These are phyloP conservation scores for Pisolithus microcarpus DNA, from an alignment of 768 basidiomycete genomes.

Conservation along the genomic window DNA sequence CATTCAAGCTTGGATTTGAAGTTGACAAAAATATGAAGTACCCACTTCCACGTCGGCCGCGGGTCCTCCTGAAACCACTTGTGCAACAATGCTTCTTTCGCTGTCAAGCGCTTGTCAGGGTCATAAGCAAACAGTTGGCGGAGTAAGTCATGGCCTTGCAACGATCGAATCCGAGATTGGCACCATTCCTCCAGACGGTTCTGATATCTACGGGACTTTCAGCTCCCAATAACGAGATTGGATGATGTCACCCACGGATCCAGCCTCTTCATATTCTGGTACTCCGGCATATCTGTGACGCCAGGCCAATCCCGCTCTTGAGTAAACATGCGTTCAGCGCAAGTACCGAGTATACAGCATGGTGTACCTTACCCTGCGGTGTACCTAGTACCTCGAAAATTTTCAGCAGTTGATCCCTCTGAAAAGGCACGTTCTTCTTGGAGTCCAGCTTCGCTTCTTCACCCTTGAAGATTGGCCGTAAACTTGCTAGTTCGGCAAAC, in stretches of 20 bases:
- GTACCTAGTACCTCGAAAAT: constrained; percentile 96
- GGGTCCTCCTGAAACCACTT: constrained; percentile 93
- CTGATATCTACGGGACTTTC: constrained; percentile 39
- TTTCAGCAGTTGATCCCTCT: constrained; percentile 88
- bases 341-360: neutral
- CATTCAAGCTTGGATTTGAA: neutral
- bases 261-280: constrained; percentile 70
- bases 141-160: constrained; percentile 76
- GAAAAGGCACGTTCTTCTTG: constrained; percentile 97
- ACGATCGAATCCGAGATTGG: constrained; percentile 48
- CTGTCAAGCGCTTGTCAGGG: constrained; percentile 79
- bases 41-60: constrained; percentile 77
- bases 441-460: constrained; percentile 97
- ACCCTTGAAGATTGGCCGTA: constrained; percentile 97
- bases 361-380: constrained; percentile 53
- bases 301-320: constrained; percentile 88
- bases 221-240: neutral
- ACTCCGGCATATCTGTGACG: constrained; percentile 82
- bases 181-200: constrained; percentile 75
- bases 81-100: constrained; percentile 73
- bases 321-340: neutral
- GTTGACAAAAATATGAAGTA: constrained; percentile 8
- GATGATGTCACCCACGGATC: constrained; percentile 47
- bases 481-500: constrained; percentile 87
- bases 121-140: constrained; percentile 83